These are phyloP conservation scores for Gossypium davidsonii DNA, from an alignment of 441 rosid species.

Conservation along the genomic window DNA sequence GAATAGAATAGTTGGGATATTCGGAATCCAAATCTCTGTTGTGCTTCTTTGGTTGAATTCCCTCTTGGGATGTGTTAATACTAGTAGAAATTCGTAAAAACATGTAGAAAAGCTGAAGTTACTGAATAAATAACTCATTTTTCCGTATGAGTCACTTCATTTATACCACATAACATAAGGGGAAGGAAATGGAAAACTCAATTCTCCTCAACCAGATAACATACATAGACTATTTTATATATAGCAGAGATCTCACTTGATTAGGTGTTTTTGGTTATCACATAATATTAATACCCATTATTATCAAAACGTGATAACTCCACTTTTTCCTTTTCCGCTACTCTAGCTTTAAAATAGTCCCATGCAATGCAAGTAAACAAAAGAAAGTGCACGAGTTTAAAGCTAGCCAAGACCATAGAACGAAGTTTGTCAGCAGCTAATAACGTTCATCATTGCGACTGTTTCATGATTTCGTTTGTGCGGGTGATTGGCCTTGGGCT, in stretches of 20 bases:
- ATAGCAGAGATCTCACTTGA: neutral
- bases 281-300: neutral
- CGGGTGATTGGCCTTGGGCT: neutral
- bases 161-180: neutral
- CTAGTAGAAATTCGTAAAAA: neutral
- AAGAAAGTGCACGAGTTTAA: neutral
- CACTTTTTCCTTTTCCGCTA: neutral
- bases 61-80: neutral
- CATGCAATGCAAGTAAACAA: neutral
- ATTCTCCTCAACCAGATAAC: neutral
- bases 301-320: neutral
- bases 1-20: neutral
- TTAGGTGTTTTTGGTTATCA: neutral
- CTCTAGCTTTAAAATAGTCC: neutral
- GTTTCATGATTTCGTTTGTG: neutral
- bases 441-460: neutral
- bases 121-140: neutral
- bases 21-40: neutral
- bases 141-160: neutral
- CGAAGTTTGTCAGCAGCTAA: neutral
- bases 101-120: neutral
- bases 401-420: neutral
- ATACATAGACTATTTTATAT: neutral
- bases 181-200: neutral
- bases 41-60: neutral